Conservation (phyloP, 2,329 filamentous ascomycete genomes). For the Claviceps arundinis region DNA sequence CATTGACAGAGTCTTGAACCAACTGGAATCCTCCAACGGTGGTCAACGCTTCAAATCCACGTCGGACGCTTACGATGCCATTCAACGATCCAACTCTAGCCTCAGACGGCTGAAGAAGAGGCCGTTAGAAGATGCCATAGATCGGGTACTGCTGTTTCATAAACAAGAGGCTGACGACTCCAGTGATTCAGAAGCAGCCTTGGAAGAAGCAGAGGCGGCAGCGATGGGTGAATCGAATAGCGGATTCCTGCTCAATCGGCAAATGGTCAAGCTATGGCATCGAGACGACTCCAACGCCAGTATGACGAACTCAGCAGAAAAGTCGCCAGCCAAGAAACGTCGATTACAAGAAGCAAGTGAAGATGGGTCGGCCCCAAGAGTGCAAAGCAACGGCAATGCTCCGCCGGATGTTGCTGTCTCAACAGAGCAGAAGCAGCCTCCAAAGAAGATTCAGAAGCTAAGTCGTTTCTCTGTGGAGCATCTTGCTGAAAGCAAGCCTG, state of each 20-base stretch:
- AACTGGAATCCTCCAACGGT: conserved; percentile 53
- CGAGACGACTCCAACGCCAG: conserved; percentile 7
- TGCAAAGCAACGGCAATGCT: not conserved
- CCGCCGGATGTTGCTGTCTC: not conserved
- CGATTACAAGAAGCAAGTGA: conserved; percentile 16
- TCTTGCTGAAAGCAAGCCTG: conserved; percentile 7
- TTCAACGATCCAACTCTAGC: conserved; percentile 77
- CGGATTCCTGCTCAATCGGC: conserved; percentile 27
- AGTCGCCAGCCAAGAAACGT: conserved; percentile 20
- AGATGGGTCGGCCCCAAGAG: conserved; percentile 9
- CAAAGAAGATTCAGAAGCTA: conserved; percentile 19
- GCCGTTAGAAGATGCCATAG: conserved; percentile 71
- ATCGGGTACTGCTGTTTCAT: conserved; percentile 63
- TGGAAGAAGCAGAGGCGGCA: conserved; percentile 28
- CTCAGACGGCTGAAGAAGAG: conserved; percentile 72
- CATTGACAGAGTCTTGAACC: conserved; percentile 68
- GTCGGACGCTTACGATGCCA: conserved; percentile 57
- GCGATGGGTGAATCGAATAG: conserved; percentile 18
- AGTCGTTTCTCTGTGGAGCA: conserved; percentile 20
- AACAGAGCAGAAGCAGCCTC: conserved; percentile 15
- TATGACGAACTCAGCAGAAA: conserved; percentile 9
- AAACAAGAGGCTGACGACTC: conserved; percentile 48
- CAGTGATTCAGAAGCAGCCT: conserved; percentile 36
- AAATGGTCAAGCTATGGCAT: conserved; percentile 29
- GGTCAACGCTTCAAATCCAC: conserved; percentile 29